Evolutionary conservation across 2,329 filamentous ascomycete species (phyloP), one percentile per base, ranked within the genome.

Genomic region (Aspergillus hortae): DNA sequence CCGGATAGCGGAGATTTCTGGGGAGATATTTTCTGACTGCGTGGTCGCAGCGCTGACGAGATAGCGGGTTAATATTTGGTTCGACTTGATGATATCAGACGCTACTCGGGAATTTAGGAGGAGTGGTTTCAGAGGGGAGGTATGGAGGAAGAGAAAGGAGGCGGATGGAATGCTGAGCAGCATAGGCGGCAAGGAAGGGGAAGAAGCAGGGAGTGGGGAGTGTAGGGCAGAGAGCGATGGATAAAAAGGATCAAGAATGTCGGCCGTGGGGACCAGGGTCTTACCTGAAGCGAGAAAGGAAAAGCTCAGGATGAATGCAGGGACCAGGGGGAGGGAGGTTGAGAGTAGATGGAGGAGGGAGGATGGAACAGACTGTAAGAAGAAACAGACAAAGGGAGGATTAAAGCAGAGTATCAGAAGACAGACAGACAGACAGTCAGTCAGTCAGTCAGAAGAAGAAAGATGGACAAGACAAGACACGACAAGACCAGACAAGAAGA

Each of bases 201-300:
- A 49, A 21, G 25, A 52, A 51, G 48, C 38, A 57, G 53, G 51
- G 53, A 57, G 51, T 46, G 49, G 47, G 41, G 49, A 48, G 32
- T 6, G 23, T 23, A 23, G 4, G 42, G 23, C 36, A 27, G 48
- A 54, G 56, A 54, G 52, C 52, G 52, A 48, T 56, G 50, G 53
- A 58, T 56, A 56, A 54, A 56, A 54, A 52, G 49, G 43, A 23
- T 17, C n/a, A 54, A 55, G 53, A 56, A 57, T 55, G 56, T 47
- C 56, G 54, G 47, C 40, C 32, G 53, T 35, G 40, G 44, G 32
- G 32, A 46, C 15, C 15, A 43, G 35, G 44, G 27, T 30, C 27
- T 30, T 33, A 36, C 32, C 25, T 42, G 43, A 46, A 43, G 27
- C 15, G 15, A 36, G 45, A 46, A 38, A 17, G 6, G 35, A 15